Conservation (phyloP, 1,139 yeast species). For the Zygoascus sp. region DNA sequence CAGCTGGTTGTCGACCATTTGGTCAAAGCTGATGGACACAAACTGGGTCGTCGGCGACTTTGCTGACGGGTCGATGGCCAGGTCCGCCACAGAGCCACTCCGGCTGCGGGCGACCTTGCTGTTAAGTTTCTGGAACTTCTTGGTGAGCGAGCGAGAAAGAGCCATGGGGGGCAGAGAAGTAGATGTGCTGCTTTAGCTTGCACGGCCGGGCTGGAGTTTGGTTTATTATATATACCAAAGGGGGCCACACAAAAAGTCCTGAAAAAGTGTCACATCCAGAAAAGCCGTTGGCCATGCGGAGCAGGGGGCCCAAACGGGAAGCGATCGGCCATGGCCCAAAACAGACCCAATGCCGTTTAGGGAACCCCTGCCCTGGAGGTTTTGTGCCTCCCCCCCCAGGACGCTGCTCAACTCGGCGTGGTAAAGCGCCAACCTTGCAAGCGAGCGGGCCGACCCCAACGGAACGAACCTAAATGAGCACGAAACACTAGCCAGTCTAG, state of each 20-base stretch:
- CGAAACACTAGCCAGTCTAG: too few species aligned
- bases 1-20: background rate
- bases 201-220: too few species aligned
- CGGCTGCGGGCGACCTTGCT: constrained; percentile 15
- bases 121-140: constrained; percentile 25
- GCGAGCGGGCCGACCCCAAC: too few species aligned
- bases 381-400: background rate
- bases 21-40: constrained; percentile 8
- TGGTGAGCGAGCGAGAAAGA: constrained; percentile 25
- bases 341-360: background rate
- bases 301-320: background rate
- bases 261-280: background rate
- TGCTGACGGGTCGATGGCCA: background rate
- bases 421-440: background rate
- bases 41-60: background rate
- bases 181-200: too few species aligned
- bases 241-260: background rate
- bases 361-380: constrained; percentile 3
- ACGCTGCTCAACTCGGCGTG: background rate
- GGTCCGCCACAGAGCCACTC: constrained; percentile 10
- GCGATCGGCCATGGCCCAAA: background rate
- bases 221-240: background rate
- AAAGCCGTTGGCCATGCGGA: constrained; percentile 4
- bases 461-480: too few species aligned
- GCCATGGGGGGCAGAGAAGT: constrained; percentile 21